Conservation (phyloP, 139 green algal species). For the Eudorina sp. region DNA sequence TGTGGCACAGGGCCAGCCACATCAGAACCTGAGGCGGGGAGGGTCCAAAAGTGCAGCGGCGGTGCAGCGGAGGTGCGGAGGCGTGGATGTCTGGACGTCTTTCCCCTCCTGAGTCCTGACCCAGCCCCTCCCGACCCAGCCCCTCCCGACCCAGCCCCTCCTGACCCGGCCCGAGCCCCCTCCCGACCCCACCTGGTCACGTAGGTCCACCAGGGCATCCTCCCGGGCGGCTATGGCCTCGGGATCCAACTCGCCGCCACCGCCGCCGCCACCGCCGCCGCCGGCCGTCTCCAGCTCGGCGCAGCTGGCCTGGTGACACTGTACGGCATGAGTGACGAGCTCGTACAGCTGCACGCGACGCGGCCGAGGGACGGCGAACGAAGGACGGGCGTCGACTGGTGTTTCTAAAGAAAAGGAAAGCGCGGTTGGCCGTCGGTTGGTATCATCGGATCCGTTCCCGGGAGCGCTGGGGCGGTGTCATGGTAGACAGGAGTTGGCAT, state of each 20-base stretch:
- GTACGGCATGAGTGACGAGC: constrained; percentile 36
- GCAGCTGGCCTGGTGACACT: constrained; percentile 32
- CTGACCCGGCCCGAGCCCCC: no score
- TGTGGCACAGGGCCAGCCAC: constrained; percentile 42
- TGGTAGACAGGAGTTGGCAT: no score
- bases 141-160: neutral
- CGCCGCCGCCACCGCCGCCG: neutral
- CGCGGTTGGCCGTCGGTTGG: no score
- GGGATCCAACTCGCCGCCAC: neutral
- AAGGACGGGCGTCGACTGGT: neutral
- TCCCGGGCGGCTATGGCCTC: constrained; percentile 23
- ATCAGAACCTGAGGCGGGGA: constrained; percentile 20
- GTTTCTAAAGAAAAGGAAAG: no score
- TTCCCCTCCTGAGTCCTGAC: no score
- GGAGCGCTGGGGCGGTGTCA: no score
- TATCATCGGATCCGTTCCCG: no score
- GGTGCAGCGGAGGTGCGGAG: no score
- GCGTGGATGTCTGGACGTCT: no score
- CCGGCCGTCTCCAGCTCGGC: neutral
- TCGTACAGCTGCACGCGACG: constrained; percentile 38
- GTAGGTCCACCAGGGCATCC: constrained; percentile 33
- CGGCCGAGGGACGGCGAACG: no score
- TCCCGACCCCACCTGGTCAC: constrained; percentile 29
- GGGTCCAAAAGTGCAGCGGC: neutral
- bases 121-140: neutral